Evolutionary conservation across 2,329 filamentous ascomycete species (phyloP), one percentile per base, ranked within the genome.

Genomic region (Fusarium sp.): DNA sequence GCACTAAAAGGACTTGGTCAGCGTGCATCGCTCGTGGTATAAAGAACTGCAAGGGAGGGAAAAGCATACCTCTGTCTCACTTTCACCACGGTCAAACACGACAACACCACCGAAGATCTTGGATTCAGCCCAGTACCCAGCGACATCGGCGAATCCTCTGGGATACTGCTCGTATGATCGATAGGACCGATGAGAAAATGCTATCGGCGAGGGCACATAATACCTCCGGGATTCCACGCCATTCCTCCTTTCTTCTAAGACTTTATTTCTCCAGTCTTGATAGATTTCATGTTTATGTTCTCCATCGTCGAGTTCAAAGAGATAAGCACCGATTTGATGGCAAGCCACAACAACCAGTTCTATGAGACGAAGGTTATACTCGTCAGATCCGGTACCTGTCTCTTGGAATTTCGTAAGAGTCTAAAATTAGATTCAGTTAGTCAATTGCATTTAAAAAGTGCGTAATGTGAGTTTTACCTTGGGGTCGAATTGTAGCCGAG

Each of bases 71-170:
- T 66, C 65, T 2, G 23, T n/a, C 8, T 68, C 57, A 5, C n/a
- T 50, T 16, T 69, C 55, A 1, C 69, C 65, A 2, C 64, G 52
- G 8, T 66, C 62, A 29, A 66, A 66, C 3, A 54, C 37, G 18
- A 66, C 12, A 12, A 66, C 56, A 3, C 56, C 62, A 0, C 63
- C 62, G 8, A 66, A 39, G 2, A 66, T 66, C 21, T 62, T 61
- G 5, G 62, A 66, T 9, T 66, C 63, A 2, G 63, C 63, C 63
- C 63, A 66, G 3, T 66, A 66, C 8, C 63, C 63, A 20, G 49
- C 56, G 2, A 66, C 49, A 5, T 66, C 56, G 3, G 62, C 56
- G 8, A 23, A 2, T 3, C 62, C 63, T 23, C 23, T 18, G 12
- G 63, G 62, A 5, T 70, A 72, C 11, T 60, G 55, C 8, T 72